Conservation (phyloP, 2,329 filamentous ascomycete species). For the Elsinoe ampelina region DNA sequence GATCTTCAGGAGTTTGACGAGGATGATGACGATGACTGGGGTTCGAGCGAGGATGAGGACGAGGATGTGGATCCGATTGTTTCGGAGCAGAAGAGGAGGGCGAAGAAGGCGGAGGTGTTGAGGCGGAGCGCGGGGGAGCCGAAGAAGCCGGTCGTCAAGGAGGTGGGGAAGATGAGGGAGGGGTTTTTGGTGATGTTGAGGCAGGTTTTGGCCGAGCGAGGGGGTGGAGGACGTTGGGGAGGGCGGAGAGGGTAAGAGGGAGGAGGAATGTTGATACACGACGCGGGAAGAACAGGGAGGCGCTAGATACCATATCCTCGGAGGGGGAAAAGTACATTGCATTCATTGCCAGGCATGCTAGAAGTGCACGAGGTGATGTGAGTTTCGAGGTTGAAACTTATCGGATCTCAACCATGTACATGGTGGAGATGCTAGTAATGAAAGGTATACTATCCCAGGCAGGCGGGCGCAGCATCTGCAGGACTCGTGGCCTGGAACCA, state of each 20-base stretch:
- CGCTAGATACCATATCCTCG: no score
- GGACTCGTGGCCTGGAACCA: no score
- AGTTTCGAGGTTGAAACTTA: no score
- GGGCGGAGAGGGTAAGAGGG: no score
- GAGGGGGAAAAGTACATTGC: no score
- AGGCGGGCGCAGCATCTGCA: no score
- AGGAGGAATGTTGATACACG: neutral
- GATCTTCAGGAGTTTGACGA: constrained; percentile 82
- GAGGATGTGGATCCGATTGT: constrained; percentile 78
- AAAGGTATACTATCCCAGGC: no score
- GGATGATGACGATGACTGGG: constrained; percentile 57
- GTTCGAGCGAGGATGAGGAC: constrained; percentile 59
- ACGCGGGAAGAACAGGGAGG: no score
- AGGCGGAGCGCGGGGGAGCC: constrained; percentile 30
- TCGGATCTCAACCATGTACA: no score
- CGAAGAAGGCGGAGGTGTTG: constrained; percentile 69
- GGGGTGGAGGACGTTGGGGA: neutral
- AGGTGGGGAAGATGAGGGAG: constrained; percentile 27
- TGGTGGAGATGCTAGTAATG: no score
- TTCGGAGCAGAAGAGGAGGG: constrained; percentile 69
- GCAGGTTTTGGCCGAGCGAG: constrained; percentile 26
- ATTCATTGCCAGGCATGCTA: no score
- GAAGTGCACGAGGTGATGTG: no score
- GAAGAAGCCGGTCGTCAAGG: constrained; percentile 27
- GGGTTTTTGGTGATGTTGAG: constrained; percentile 29